These are phyloP conservation scores for Pseudozyma flocculosa DNA, from an alignment of 1,284 basidiomycete genomes.

Conservation along the genomic window DNA sequence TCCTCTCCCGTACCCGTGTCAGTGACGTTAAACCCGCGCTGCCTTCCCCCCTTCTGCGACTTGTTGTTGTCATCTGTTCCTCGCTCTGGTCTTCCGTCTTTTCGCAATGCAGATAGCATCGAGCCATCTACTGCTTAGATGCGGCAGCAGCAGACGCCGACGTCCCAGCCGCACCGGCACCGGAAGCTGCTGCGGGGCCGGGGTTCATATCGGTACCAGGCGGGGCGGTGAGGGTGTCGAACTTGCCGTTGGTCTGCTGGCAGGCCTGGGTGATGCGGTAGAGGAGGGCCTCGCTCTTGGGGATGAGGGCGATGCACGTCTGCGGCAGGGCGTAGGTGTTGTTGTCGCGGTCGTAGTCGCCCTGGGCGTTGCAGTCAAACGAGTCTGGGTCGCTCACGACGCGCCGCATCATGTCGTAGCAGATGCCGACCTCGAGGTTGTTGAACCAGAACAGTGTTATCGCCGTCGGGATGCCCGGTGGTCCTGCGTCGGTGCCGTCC, in stretches of 20 bases:
- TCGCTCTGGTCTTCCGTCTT: no score
- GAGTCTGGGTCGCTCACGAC: not conserved
- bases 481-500: no score
- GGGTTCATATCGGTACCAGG: no score
- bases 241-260: not conserved
- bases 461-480: not conserved
- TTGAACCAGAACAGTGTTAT: not conserved
- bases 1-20: no score
- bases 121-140: no score
- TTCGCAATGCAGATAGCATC: no score
- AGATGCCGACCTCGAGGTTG: not conserved
- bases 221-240: not conserved
- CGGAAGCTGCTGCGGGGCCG: no score
- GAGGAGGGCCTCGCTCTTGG: not conserved
- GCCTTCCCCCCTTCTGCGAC: no score
- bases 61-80: no score
- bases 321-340: constrained; percentile 27
- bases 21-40: no score
- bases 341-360: constrained; percentile 22
- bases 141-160: no score
- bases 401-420: not conserved
- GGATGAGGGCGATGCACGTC: constrained; percentile 22
- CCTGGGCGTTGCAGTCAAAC: constrained; percentile 22
- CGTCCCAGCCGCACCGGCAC: no score
- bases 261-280: not conserved